Evolutionary conservation across 768 basidiomycete species (phyloP).

Genomic region (Naganishia kalamii): DNA sequence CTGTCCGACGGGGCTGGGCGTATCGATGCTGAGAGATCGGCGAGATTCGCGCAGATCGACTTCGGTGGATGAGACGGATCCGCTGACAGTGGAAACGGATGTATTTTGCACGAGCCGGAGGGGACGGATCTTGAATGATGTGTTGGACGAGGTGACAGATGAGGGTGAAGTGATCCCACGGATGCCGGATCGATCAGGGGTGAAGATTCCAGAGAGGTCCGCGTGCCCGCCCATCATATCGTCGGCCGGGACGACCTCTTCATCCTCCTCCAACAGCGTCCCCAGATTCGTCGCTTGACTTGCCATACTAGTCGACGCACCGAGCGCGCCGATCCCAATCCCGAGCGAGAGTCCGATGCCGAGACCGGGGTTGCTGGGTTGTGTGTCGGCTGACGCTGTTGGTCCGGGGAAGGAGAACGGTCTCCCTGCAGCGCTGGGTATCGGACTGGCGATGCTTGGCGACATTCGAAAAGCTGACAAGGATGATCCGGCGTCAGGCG

Average conservation of each 20-base stretch:
- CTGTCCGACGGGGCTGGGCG: background rate
- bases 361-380: too few relatives aligned
- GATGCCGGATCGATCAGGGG: background rate
- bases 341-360: background rate
- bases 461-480: too few relatives aligned
- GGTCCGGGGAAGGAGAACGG: too few relatives aligned
- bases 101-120: background rate
- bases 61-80: background rate
- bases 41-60: background rate
- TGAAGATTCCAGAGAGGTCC: background rate
- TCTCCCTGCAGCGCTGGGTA: too few relatives aligned
- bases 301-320: constrained; percentile 7
- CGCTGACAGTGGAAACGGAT: background rate
- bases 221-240: background rate
- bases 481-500: background rate
- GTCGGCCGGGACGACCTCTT: background rate
- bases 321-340: background rate
- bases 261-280: constrained; percentile 12
- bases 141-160: background rate
- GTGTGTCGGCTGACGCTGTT: too few relatives aligned
- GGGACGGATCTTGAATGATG: constrained; percentile 14
- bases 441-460: too few relatives aligned
- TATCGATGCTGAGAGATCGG: background rate
- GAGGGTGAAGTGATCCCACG: too few relatives aligned
- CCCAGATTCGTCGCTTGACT: constrained; percentile 11